Conservation (phyloP, 345 rosid genomes). For the Cardamine resedifolia region DNA sequence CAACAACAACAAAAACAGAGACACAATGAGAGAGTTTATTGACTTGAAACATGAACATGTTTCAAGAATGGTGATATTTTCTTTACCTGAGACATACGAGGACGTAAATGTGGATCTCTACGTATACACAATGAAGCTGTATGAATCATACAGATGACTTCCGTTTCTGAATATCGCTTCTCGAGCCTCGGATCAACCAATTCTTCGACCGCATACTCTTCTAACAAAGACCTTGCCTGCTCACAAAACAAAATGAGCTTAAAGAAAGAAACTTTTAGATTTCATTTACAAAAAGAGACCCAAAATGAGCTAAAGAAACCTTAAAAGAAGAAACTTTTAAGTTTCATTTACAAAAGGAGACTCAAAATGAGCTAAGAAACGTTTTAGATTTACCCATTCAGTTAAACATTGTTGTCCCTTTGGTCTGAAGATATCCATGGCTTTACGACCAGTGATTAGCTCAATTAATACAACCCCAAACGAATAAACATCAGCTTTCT, state of each 20-base stretch:
- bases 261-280: background rate
- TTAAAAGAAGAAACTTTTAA: background rate
- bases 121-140: slow-evolving; percentile 90
- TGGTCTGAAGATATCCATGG: slow-evolving; percentile 83
- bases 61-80: slow-evolving; percentile 11
- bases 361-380: too few species aligned
- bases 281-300: too few species aligned
- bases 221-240: slow-evolving; percentile 88
- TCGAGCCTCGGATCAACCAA: slow-evolving; percentile 70
- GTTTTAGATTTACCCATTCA: slow-evolving; percentile 74
- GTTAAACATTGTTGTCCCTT: slow-evolving; percentile 96
- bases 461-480: slow-evolving; percentile 92
- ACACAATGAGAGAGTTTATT: too few species aligned
- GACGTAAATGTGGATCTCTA: slow-evolving; percentile 82
- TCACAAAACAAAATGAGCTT: background rate
- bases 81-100: slow-evolving; percentile 95
- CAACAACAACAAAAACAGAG: too few species aligned
- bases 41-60: background rate
- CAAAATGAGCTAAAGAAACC: background rate
- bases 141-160: slow-evolving; percentile 84
- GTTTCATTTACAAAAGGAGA: background rate
- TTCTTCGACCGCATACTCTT: slow-evolving; percentile 70
- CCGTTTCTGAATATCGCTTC: slow-evolving; percentile 56
- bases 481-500: slow-evolving; percentile 96
- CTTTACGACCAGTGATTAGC: slow-evolving; percentile 94